Evolutionary conservation across 352 stramenopile genomes (phyloP), one percentile per base, ranked within the genome.

Genomic region (Paralagenidium karlingii): DNA sequence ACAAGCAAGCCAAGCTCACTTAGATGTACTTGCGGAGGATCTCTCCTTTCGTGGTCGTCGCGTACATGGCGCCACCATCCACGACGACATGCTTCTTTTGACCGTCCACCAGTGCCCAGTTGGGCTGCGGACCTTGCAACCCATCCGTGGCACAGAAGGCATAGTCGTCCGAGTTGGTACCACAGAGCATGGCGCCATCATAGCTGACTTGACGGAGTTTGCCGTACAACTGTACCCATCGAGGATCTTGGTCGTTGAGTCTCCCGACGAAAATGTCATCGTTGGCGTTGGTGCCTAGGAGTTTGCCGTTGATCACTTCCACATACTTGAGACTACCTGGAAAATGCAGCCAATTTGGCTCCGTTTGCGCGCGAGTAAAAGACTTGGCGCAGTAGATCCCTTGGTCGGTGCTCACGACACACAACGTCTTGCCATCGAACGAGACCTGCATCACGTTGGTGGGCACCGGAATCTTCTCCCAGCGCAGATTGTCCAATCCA

Each of bases 351-450:
- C 52, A 62, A 9, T 47, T 52, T 7, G 45, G n/a, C n/a, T n/a
- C 25, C 16, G 20, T 19, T 2, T 38, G 42, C 15, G 36, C 48
- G n/a, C 48, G 48, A 16, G 47, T 32, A 32, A 50, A 53, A 16
- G 55, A 26, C 12, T 21, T 50, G 9, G 55, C 51, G 30, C 55
- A 64, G 29, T 29, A 58, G 25, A 53, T 45, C 21, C 51, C 33
- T 26, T 49, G 27, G 33, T 27, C 36, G 8, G 21, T n/a, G 21
- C 49, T 60, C 7, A 60, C 51, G 24, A 46, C 55, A 24, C 55
- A 64, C 18, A 64, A 34, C 26, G 33, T 29, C 34, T 42, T 41
- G 26, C 55, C 55, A 24, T 64, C 55, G 34, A 53, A 64, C 31
- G 44, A 51, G 18, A 64, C 25, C 38, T 61, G 51, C n/a, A 33